phyloP scores from a whole-genome alignment of 164 flowering plant genomes.

The Umbellularia californica region DNA sequence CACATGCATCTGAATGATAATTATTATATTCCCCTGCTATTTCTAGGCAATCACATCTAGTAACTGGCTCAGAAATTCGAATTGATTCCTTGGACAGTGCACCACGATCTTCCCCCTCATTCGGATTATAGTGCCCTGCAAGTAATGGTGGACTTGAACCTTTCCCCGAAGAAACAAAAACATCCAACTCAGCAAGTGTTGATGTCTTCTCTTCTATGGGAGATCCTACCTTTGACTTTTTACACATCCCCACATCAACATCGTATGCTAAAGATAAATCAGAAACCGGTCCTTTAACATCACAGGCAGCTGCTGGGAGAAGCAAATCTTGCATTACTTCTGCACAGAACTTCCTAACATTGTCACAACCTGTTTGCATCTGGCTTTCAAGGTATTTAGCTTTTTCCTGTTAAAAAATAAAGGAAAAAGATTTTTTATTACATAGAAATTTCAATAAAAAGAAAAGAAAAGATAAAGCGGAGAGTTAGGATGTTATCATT shows the following conservation, averaged over 20 bases:
- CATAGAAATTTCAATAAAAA: neutral
- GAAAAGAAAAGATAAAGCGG: neutral
- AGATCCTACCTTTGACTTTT: neutral
- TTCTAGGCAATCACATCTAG: neutral
- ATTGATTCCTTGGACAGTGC: neutral
- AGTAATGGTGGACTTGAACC: neutral
- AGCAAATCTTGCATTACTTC: slow-evolving; percentile 66
- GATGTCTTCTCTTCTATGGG: neutral
- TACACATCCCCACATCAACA: neutral
- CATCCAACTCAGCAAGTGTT: slow-evolving; percentile 2
- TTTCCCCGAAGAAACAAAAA: neutral
- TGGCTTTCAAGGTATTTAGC: slow-evolving; percentile 65
- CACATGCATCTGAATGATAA: neutral
- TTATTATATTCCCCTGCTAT: neutral
- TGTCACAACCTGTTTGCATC: slow-evolving; percentile 62
- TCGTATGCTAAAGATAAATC: slow-evolving; percentile 1
- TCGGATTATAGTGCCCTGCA: neutral
- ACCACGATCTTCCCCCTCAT: neutral
- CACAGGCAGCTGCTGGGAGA: slow-evolving; percentile 25
- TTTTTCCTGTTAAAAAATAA: slow-evolving; percentile 52
- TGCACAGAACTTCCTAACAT: slow-evolving; percentile 60
- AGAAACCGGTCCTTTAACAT: slow-evolving; percentile 7
- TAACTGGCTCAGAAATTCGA: neutral
- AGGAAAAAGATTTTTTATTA: neutral
- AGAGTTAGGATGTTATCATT: no score